Evolutionary conservation across 352 stramenopile genomes (phyloP).

Genomic region (Phytophthora agathidicida): DNA sequence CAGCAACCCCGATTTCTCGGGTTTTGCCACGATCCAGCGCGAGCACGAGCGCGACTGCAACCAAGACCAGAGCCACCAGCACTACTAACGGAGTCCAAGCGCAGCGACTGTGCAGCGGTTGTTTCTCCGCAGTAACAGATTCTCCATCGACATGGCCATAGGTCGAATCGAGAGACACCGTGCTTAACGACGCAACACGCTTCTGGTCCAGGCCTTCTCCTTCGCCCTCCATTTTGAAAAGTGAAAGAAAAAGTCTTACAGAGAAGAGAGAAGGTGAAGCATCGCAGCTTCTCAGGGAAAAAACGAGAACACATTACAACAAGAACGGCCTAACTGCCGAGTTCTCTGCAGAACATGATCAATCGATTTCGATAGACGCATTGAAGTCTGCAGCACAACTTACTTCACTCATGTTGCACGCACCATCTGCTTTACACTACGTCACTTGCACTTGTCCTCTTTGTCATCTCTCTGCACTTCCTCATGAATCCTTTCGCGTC

Average conservation of each 20-base stretch:
- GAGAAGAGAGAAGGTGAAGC: constrained; percentile 9
- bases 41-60: constrained; percentile 28
- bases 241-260: constrained; percentile 12
- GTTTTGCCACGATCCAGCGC: constrained; percentile 14
- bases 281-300: constrained; percentile 28
- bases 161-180: constrained; percentile 33
- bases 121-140: not conserved
- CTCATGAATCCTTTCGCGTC: constrained; percentile 6
- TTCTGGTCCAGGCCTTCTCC: constrained; percentile 9
- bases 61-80: constrained; percentile 15
- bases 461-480: constrained; percentile 10
- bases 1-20: not conserved
- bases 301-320: not conserved
- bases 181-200: constrained; percentile 21
- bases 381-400: too few species aligned
- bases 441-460: constrained; percentile 12
- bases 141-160: constrained; percentile 16
- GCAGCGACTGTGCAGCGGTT: not conserved
- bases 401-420: too few species aligned
- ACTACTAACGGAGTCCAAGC: constrained; percentile 17
- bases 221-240: constrained; percentile 31
- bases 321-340: constrained; percentile 1
- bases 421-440: constrained; percentile 4
- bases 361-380: too few species aligned
- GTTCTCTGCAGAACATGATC: too few species aligned